Conservation (phyloP, 2,329 filamentous ascomycete genomes). For the Fusarium mangiferae region DNA sequence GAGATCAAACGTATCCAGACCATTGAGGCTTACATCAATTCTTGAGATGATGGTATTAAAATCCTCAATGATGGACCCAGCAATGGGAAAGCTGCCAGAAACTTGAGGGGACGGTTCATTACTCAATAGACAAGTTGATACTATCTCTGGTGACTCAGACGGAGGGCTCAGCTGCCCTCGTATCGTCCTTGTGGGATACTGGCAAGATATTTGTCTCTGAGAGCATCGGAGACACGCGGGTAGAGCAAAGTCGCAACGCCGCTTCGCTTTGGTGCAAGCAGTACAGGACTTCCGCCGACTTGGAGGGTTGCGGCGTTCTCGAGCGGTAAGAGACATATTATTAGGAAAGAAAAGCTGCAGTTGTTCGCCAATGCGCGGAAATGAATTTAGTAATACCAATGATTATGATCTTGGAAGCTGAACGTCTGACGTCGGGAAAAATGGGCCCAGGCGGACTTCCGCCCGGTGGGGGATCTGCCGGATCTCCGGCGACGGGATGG, state of each 20-base stretch:
- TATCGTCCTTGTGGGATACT: conserved; percentile 51
- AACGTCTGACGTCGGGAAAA: conserved; percentile 19
- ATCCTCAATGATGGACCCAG: conserved; percentile 7
- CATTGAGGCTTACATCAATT: conserved; percentile 24
- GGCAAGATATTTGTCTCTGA: conserved; percentile 58
- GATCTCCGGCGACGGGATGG: conserved; percentile 15
- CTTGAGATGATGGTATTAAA: conserved; percentile 29
- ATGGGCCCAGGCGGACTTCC: conserved; percentile 45
- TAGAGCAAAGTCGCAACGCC: conserved; percentile 63
- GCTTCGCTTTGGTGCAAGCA: conserved; percentile 66
- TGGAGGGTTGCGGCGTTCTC: conserved; percentile 57
- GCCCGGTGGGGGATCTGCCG: conserved; percentile 15
- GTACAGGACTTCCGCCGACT: conserved; percentile 66
- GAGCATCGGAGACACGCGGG: conserved; percentile 64
- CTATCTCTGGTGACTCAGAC: not conserved
- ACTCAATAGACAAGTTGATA: conserved; percentile 19
- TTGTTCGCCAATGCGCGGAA: not conserved
- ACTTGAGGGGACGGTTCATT: conserved; percentile 6
- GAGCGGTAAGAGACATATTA: conserved; percentile 46
- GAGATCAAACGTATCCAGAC: conserved; percentile 20
- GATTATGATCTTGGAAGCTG: not conserved
- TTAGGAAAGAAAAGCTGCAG: not conserved
- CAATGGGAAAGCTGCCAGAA: not conserved
- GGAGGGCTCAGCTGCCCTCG: not conserved
- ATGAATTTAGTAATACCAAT: too few relatives aligned